A percentile compares a stretch with the other conserved stretches of the same genome.
phyloP scores from a whole-genome alignment of 805 yeast genomes.

The Groenewaldozyma tartarivorans region DNA sequence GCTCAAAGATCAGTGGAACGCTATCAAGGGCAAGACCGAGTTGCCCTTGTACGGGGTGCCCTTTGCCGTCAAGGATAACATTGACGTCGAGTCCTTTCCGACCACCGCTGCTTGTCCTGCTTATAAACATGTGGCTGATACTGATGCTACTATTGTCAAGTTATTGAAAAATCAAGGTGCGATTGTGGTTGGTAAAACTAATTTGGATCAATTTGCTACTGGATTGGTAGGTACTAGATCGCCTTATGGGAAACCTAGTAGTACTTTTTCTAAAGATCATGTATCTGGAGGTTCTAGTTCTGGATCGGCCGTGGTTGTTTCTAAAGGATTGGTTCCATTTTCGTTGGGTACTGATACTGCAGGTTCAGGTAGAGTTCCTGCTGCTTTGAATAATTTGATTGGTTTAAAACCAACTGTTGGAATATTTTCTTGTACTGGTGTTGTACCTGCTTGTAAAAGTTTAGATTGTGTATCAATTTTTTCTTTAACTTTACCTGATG shows the following conservation, averaged over 20 bases:
- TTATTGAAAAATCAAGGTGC: slow-evolving; percentile 86
- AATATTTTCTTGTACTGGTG: slow-evolving; percentile 75
- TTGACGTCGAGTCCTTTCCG: slow-evolving; percentile 69
- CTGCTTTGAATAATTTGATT: slow-evolving; percentile 80
- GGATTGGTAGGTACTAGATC: slow-evolving; percentile 94
- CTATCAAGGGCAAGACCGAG: slow-evolving; percentile 24
- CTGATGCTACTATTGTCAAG: slow-evolving; percentile 68
- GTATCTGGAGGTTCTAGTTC: slow-evolving; percentile 95
- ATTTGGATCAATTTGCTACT: slow-evolving; percentile 94
- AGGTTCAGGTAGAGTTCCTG: slow-evolving; percentile 97
- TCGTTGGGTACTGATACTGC: slow-evolving; percentile 96
- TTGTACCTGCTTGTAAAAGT: slow-evolving; percentile 96
- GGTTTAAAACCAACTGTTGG: slow-evolving; percentile 94
- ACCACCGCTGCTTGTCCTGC: slow-evolving; percentile 97
- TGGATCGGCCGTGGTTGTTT: slow-evolving; percentile 90
- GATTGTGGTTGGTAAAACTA: slow-evolving; percentile 85
- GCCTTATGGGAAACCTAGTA: slow-evolving; percentile 85
- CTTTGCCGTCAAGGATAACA: slow-evolving; percentile 88
- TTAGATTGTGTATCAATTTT: slow-evolving; percentile 88
- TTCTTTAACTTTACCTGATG: slow-evolving; percentile 68
- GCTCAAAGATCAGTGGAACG: slow-evolving; percentile 69
- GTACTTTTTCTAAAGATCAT: slow-evolving; percentile 64
- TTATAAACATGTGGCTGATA: slow-evolving; percentile 54
- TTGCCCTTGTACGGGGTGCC: slow-evolving; percentile 86
- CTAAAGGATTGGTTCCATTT: slow-evolving; percentile 80